Conservation (phyloP, 2,329 filamentous ascomycete species). For the Alternaria triticimaculans region DNA sequence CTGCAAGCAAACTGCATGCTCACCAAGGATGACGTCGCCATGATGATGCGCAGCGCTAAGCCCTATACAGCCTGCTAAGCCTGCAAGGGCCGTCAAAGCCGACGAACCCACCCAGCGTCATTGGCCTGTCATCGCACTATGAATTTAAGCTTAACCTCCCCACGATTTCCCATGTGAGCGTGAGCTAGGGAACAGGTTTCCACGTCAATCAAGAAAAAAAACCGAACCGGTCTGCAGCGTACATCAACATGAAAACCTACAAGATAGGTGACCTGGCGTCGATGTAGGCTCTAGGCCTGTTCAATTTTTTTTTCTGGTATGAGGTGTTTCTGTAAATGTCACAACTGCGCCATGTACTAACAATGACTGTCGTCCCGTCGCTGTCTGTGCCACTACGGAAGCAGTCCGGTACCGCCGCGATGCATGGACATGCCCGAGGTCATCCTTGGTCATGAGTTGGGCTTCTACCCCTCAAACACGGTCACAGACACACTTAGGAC, state of each 20-base stretch:
- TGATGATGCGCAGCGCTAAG: conserved; percentile 17
- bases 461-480: too few species aligned
- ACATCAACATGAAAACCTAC: too few species aligned
- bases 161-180: conserved; percentile 1
- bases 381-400: too few species aligned
- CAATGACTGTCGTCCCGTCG: too few species aligned
- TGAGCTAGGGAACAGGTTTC: conserved; percentile 3
- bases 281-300: too few species aligned
- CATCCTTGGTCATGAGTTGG: background rate
- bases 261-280: too few species aligned
- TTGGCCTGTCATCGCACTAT: conserved; percentile 9
- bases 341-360: background rate
- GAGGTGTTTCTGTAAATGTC: background rate
- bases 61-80: background rate
- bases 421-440: background rate
- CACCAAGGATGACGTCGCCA: conserved; percentile 13
- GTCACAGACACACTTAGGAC: too few species aligned
- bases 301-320: too few species aligned
- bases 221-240: too few species aligned
- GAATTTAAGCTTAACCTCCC: conserved; percentile 10
- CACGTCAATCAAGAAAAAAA: too few species aligned
- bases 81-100: background rate
- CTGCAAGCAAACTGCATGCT: conserved; percentile 6
- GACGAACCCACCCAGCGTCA: conserved; percentile 3
- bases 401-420: background rate